phyloP scores from a whole-genome alignment of 2,329 filamentous ascomycete genomes.

The Onygenales sp. region DNA sequence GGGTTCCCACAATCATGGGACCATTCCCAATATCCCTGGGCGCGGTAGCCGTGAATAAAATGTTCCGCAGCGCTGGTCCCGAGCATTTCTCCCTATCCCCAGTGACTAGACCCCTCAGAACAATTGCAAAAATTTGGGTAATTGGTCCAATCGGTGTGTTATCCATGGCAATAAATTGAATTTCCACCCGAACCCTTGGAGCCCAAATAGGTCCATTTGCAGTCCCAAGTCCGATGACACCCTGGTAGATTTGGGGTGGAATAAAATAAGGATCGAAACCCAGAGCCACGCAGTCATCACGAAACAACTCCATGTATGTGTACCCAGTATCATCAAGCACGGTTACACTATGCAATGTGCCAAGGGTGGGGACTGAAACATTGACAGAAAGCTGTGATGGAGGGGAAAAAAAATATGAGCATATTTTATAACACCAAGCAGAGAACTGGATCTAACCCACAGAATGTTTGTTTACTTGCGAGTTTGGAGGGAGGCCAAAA shows the following conservation, averaged over 20 bases:
- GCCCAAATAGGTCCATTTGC: neutral
- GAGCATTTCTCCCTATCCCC: neutral
- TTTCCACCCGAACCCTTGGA: neutral
- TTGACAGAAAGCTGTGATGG: no score
- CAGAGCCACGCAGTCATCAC: neutral
- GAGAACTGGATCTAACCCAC: no score
- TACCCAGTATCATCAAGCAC: neutral
- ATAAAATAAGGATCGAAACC: neutral
- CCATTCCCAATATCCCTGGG: neutral
- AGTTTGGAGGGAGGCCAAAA: no score
- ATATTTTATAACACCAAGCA: no score
- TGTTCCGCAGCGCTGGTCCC: neutral
- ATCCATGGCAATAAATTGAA: neutral
- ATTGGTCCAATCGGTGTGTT: neutral
- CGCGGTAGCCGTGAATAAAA: neutral
- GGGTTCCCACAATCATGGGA: neutral
- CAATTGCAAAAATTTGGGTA: neutral
- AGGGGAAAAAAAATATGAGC: no score
- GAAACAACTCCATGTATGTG: neutral
- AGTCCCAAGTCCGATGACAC: neutral
- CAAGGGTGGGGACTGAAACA: neutral
- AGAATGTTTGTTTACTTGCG: no score
- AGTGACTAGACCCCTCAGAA: neutral
- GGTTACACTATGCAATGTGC: neutral
- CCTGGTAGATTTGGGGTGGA: neutral